Evolutionary conservation across 306 rosid genomes (phyloP).

Genomic region (Prunus mira): DNA sequence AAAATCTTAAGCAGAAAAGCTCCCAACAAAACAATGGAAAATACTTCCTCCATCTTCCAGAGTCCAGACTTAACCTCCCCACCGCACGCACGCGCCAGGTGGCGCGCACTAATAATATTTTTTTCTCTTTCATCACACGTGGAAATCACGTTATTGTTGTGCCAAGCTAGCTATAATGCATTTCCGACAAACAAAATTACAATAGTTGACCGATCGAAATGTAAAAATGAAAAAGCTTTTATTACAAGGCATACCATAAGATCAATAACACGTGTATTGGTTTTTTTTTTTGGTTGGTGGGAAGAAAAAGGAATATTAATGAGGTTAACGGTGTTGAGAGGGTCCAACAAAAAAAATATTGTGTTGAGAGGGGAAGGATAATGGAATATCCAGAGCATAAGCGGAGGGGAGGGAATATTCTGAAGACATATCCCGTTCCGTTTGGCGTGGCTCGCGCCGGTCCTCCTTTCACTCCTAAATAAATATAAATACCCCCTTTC

Average conservation of each 20-base stretch:
- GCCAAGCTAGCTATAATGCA: background rate
- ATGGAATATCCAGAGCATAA: constrained; percentile 19
- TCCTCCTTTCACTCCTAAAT: background rate
- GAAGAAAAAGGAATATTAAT: no score
- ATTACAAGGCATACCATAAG: background rate
- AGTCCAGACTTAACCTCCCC: no score
- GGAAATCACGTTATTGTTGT: background rate
- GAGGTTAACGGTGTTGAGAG: no score
- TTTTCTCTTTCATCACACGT: background rate
- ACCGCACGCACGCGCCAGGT: no score
- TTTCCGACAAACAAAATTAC: background rate
- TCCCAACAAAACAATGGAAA: no score
- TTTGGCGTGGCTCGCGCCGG: background rate
- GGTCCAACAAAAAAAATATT: no score
- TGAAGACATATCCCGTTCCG: background rate
- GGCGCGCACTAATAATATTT: no score
- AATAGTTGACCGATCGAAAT: background rate
- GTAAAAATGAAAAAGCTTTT: background rate
- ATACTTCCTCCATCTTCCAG: no score
- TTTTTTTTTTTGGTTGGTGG: no score
- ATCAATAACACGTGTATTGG: background rate
- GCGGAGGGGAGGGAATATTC: constrained; percentile 2
- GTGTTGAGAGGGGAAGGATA: background rate
- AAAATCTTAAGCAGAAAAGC: no score
- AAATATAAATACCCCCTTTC: background rate